phyloP scores from a whole-genome alignment of 2,329 filamentous ascomycete species.

The Chaetomium olivaceum region DNA sequence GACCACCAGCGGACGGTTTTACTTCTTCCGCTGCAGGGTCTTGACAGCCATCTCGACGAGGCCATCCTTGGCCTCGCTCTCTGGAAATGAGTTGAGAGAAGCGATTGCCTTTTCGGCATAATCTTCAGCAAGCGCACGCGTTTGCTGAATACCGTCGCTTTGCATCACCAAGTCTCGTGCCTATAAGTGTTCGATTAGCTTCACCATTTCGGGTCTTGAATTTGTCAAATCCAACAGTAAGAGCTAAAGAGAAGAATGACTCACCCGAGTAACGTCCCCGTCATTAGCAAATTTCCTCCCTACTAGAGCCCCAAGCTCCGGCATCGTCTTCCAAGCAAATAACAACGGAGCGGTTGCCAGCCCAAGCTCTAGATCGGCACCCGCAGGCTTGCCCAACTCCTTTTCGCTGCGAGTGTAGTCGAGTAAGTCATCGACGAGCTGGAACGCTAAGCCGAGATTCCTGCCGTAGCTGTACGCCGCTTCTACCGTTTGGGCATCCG shows the following conservation, averaged over 20 bases:
- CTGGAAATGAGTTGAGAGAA: slow-evolving; percentile 81
- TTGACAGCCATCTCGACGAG: slow-evolving; percentile 93
- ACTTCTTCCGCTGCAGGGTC: slow-evolving; percentile 86
- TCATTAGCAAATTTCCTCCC: slow-evolving; percentile 84
- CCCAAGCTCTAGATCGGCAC: slow-evolving; percentile 89
- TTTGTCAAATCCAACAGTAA: neutral
- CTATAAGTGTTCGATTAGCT: slow-evolving; percentile 47
- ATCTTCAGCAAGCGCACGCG: slow-evolving; percentile 82
- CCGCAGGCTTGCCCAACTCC: slow-evolving; percentile 91
- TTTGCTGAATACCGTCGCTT: slow-evolving; percentile 89
- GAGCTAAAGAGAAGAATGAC: slow-evolving; percentile 39
- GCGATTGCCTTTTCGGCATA: slow-evolving; percentile 86
- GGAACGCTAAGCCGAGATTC: slow-evolving; percentile 92
- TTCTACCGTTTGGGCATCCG: slow-evolving; percentile 76
- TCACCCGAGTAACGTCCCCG: slow-evolving; percentile 82
- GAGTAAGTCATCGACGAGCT: slow-evolving; percentile 96
- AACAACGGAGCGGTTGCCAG: slow-evolving; percentile 90
- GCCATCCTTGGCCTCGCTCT: slow-evolving; percentile 91
- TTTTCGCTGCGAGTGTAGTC: slow-evolving; percentile 87
- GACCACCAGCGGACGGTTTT: slow-evolving; percentile 30
- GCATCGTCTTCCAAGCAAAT: slow-evolving; percentile 91
- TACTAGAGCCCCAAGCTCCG: slow-evolving; percentile 81
- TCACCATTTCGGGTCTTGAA: neutral
- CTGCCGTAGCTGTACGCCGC: slow-evolving; percentile 90
- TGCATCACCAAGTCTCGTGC: slow-evolving; percentile 80